These are phyloP conservation scores for Solanum hybrid DNA, from an alignment of 305 asterid species.

Conservation along the genomic window DNA sequence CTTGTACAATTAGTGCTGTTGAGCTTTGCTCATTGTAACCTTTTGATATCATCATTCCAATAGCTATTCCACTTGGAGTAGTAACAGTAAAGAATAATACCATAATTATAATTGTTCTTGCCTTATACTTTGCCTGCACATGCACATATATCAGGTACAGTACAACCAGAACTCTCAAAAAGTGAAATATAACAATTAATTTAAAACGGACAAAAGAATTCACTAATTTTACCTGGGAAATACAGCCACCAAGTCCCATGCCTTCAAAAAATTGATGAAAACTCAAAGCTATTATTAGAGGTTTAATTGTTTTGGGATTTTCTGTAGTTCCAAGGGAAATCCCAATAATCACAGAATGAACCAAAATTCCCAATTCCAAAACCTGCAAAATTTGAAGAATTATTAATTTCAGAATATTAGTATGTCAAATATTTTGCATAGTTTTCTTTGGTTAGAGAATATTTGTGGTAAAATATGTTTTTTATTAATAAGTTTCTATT, in stretches of 20 bases:
- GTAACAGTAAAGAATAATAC: constrained; percentile 28
- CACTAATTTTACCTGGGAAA: constrained; percentile 19
- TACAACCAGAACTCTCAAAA: not conserved
- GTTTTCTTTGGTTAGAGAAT: not conserved
- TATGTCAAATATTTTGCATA: not conserved
- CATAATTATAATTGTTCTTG: constrained; percentile 20
- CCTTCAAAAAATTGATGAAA: constrained; percentile 54
- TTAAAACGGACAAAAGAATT: not conserved
- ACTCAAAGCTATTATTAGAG: constrained; percentile 33
- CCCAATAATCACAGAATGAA: constrained; percentile 45
- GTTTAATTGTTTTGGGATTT: constrained; percentile 29
- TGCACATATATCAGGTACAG: not conserved
- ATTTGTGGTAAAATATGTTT: not conserved
- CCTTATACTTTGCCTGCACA: constrained; percentile 26
- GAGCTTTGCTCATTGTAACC: constrained; percentile 26
- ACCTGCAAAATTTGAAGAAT: constrained; percentile 17
- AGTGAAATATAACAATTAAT: not conserved
- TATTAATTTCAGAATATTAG: constrained; percentile 12
- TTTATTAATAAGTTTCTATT: not conserved
- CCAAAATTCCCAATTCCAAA: constrained; percentile 40
- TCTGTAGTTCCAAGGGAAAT: constrained; percentile 35
- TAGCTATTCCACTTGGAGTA: constrained; percentile 26
- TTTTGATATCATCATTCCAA: constrained; percentile 17
- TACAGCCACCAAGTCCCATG: constrained; percentile 44
- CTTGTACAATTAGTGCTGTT: constrained; percentile 26